Evolutionary conservation across 2,329 filamentous ascomycete species (phyloP).

Genomic region (Intubia oerlemansii): DNA sequence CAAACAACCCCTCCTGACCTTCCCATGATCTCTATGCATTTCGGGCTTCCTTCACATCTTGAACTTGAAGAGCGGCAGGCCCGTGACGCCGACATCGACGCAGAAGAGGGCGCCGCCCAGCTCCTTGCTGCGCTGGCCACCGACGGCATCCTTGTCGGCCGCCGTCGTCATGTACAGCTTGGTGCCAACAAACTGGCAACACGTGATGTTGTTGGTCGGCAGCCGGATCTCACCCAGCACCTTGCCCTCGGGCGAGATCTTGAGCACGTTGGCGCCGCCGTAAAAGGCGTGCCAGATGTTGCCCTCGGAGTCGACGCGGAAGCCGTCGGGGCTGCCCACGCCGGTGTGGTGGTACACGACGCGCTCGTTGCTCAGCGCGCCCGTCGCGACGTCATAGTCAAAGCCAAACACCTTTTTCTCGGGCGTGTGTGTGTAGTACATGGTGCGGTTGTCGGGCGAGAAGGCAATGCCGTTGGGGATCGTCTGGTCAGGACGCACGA

Average conservation of each 20-base stretch:
- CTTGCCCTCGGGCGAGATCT: conserved; percentile 45
- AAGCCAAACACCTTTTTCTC: conserved; percentile 49
- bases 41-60: no score
- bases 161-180: conserved; percentile 65
- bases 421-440: conserved; percentile 71
- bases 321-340: conserved; percentile 57
- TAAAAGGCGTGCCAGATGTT: conserved; percentile 80
- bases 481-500: conserved; percentile 39
- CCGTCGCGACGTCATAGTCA: conserved; percentile 47
- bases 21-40: no score
- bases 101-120: conserved; percentile 53
- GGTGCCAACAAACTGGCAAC: conserved; percentile 56
- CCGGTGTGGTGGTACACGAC: conserved; percentile 51
- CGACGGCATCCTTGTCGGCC: conserved; percentile 38
- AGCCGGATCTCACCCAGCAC: conserved; percentile 54
- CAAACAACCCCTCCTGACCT: background rate
- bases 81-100: conserved; percentile 53
- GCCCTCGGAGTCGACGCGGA: conserved; percentile 66
- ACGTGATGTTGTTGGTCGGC: conserved; percentile 63
- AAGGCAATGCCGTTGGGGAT: conserved; percentile 78
- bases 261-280: conserved; percentile 53
- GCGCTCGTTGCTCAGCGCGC: conserved; percentile 44
- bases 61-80: conserved; percentile 42
- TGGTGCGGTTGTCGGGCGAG: conserved; percentile 48
- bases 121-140: conserved; percentile 38